phyloP scores from a whole-genome alignment of 371 early-diverging fungal genomes.

The Synchytrium microbalum region DNA sequence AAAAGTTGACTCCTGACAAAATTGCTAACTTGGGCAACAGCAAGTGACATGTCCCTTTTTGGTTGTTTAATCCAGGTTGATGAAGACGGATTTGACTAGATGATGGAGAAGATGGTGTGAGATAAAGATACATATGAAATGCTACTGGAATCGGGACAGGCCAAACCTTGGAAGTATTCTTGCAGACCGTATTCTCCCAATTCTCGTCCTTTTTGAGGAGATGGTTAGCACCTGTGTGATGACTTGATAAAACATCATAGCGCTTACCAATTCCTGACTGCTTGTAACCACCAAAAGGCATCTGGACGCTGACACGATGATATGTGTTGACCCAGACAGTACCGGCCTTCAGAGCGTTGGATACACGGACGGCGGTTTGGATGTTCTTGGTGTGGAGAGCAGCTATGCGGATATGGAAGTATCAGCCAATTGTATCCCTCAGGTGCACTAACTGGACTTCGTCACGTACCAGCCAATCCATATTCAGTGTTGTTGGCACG shows the following conservation, averaged over 20 bases:
- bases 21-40: too few relatives aligned
- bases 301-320: conserved; percentile 3
- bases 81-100: neutral
- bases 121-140: neutral
- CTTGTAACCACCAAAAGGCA: neutral
- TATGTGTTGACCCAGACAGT: conserved; percentile 68
- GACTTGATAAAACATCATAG: neutral
- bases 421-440: too few relatives aligned
- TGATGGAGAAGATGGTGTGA: neutral
- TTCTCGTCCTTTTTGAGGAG: neutral
- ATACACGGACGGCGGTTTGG: conserved; percentile 54
- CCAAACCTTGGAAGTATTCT: neutral
- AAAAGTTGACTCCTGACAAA: too few relatives aligned
- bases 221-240: neutral
- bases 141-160: too few relatives aligned
- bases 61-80: neutral
- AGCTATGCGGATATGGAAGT: too few relatives aligned
- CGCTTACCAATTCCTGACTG: neutral
- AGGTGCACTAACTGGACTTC: too few relatives aligned
- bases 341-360: conserved; percentile 64
- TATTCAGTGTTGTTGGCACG: conserved; percentile 48
- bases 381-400: conserved; percentile 70
- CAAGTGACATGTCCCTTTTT: too few relatives aligned
- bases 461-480: too few relatives aligned
- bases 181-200: neutral